phyloP scores from a whole-genome alignment of 352 stramenopile genomes.

The Phytophthora foliorum region DNA sequence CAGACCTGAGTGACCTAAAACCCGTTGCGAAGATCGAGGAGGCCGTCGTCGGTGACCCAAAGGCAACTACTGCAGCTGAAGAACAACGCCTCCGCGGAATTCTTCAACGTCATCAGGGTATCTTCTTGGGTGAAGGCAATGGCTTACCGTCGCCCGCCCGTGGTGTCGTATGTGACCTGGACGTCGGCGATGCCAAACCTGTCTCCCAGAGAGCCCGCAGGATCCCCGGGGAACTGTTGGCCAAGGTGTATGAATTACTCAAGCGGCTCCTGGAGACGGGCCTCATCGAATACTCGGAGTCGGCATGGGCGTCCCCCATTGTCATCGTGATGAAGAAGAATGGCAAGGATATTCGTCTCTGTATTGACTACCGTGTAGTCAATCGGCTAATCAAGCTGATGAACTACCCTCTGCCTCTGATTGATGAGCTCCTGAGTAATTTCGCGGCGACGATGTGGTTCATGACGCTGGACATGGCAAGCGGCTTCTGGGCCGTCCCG shows the following conservation, averaged over 20 bases:
- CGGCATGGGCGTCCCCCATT: conserved; percentile 18
- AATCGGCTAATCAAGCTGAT: conserved; percentile 32
- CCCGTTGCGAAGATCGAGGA: not conserved
- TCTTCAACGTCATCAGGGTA: not conserved
- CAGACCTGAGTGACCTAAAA: conserved; percentile 11
- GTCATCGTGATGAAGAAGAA: conserved; percentile 40
- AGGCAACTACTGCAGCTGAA: not conserved
- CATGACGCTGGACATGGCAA: conserved; percentile 8
- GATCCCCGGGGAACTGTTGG: not conserved
- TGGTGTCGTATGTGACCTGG: conserved; percentile 24
- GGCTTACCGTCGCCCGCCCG: conserved; percentile 13
- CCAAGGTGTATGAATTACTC: conserved; percentile 22
- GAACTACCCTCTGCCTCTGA: conserved; percentile 30
- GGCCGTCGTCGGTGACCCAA: not conserved
- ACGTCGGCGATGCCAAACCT: conserved; percentile 12
- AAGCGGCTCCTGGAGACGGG: conserved; percentile 10
- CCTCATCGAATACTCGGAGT: conserved; percentile 14
- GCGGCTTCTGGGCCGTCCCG: not conserved
- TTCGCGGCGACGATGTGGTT: conserved; percentile 1
- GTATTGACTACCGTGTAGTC: conserved; percentile 30
- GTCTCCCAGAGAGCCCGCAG: conserved; percentile 4
- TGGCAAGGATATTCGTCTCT: conserved; percentile 2
- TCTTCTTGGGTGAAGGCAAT: conserved; percentile 12
- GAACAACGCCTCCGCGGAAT: not conserved
- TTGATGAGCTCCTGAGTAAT: conserved; percentile 32